These are phyloP conservation scores for Pouteria glomerata DNA, from an alignment of 148 eudicot species.

Conservation along the genomic window DNA sequence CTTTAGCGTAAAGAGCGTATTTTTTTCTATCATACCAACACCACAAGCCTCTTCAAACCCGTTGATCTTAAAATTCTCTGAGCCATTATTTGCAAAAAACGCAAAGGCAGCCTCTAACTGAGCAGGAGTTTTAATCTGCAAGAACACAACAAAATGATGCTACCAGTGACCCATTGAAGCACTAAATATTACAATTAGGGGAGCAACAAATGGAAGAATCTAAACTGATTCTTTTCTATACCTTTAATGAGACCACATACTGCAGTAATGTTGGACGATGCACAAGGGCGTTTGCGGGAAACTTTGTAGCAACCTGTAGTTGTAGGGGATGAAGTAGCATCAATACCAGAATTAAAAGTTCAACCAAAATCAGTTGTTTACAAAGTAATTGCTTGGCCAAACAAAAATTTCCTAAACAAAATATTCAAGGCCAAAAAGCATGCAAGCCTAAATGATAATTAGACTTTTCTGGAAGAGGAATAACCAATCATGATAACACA, in stretches of 20 bases:
- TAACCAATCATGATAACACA: no score
- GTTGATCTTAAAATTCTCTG: constrained; percentile 45
- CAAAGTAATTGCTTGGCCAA: background rate
- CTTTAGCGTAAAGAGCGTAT: no score
- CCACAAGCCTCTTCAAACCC: constrained; percentile 90
- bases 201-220: background rate
- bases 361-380: background rate
- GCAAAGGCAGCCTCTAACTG: constrained; percentile 91
- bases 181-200: background rate
- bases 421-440: background rate
- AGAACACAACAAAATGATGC: background rate
- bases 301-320: constrained; percentile 80
- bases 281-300: constrained; percentile 78
- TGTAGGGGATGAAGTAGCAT: background rate
- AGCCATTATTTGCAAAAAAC: constrained; percentile 54
- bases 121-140: constrained; percentile 84
- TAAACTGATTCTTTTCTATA: constrained; percentile 15
- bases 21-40: constrained; percentile 59
- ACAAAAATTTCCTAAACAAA: background rate
- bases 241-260: constrained; percentile 74
- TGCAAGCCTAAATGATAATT: background rate
- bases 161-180: background rate
- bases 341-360: background rate
- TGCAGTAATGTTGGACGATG: constrained; percentile 59
- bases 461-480: background rate